Base-by-base conservation (phyloP, 768 basidiomycete species). In the Butyriboletus loyo region DNA sequence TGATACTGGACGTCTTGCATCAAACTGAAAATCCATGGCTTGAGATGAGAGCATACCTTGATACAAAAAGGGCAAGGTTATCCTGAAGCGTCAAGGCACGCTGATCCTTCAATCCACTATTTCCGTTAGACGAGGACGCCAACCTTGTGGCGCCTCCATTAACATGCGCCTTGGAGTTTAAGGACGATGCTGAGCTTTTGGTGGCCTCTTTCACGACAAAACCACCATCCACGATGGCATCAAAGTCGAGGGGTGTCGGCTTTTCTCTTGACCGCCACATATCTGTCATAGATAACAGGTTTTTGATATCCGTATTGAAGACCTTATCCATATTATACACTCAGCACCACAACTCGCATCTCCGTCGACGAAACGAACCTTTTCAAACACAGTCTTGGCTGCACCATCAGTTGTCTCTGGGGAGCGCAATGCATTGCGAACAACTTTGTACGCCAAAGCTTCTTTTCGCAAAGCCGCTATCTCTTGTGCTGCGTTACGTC, bases 211-310 rank as follows among this genome's bases (percentile, higher is more conserved):
- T 74, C 19, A 79, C 69, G 13, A 71, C 64, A 62, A 92, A 92
- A 1, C 79, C 76, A 6, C 77, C 85, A 17, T 83, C 71, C 60
- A 83, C 67, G 58, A 98, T 92, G 3, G 73, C 69, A n/a, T 89
- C 84, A 61, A 86, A 93, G 53, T 89, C 84, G 25, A 99, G 80
- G 1, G 95, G 86, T 0, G 80, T 82, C 1, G 97, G 97, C 46
- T 87, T 87, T n/a, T 85, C 82, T 36, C 96, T 81, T 7, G 87
- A 82, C 30, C 85, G 85, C 97, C 97, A 99, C 94, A 99, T 98
- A 62, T 98, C 97, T 14, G 83, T 72, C 97, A 99, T 99, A 17
- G 81, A 82, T 28, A 99, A 76, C 0, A 99, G 77, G 50, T 96
- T 92, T 46, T 81, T 78, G 59, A 98, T 92, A 62, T 99, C 97